Conservation (phyloP, 164 flowering plant species). For the Akebia trifoliata region DNA sequence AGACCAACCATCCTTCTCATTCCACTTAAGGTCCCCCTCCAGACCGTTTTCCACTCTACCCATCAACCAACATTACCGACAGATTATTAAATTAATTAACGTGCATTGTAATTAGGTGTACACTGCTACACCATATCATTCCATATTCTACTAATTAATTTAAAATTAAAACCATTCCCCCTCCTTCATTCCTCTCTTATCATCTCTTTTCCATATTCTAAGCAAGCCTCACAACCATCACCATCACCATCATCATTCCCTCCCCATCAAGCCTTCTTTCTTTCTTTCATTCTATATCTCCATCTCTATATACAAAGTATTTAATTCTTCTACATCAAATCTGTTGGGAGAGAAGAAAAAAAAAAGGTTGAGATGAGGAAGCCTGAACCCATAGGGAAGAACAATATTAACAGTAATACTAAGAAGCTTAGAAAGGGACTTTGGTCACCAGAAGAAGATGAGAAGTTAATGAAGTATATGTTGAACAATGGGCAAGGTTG, state of each 20-base stretch:
- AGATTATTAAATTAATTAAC: too few species aligned
- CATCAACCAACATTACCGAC: constrained; percentile 61
- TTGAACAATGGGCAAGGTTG: constrained; percentile 65
- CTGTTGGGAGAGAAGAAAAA: constrained; percentile 1
- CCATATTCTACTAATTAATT: too few species aligned
- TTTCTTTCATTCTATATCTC: constrained; percentile 1
- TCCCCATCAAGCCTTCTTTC: constrained; percentile 38
- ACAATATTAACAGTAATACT: constrained; percentile 12
- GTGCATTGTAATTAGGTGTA: too few species aligned
- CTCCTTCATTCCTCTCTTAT: constrained; percentile 23
- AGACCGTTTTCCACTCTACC: constrained; percentile 74
- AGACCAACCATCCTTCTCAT: constrained; percentile 36
- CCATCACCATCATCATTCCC: constrained; percentile 52
- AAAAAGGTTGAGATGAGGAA: constrained; percentile 31
- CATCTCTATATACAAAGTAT: constrained; percentile 10
- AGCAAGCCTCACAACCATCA: constrained; percentile 54
- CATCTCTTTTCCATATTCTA: constrained; percentile 30
- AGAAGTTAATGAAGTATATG: constrained; percentile 66
- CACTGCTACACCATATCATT: too few species aligned
- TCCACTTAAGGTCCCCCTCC: constrained; percentile 54
- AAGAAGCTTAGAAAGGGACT: constrained; percentile 56
- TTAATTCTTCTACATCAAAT: constrained; percentile 5
- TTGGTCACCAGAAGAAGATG: constrained; percentile 83
- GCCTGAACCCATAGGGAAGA: constrained; percentile 31
- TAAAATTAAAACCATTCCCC: not conserved